Base-by-base conservation (phyloP, 2,329 filamentous ascomycete genomes). In the Talaromyces sp. region DNA sequence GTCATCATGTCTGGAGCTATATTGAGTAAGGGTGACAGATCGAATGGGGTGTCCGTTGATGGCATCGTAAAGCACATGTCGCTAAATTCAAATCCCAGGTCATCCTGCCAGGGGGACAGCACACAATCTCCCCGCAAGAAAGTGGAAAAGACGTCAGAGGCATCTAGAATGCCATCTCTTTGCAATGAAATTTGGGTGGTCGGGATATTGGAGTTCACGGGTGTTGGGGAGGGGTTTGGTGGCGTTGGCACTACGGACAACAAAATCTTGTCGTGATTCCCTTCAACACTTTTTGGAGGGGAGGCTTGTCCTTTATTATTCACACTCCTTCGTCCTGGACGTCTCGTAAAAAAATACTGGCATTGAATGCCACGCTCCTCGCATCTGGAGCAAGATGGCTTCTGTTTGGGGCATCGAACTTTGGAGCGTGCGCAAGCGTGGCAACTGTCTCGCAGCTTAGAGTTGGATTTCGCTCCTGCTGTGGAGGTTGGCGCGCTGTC, bases 371-470 rank as follows among this genome's bases (percentile, higher is more conserved):
- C 71, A 54, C 73, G 68, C 45, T 71, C 73, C 38, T 67, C 66
- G 67, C 77, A 79, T 61, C 76, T 72, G 5, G 72, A 70, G 60
- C 77, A 79, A 43, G 71, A 66, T 29, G 54, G 70, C 15, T 5
- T 40, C 40, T 59, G 31, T 17, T 64, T 54, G 51, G 47, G 29
- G 11, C 58, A 58, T 64, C 51, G 22, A 53, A 79, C 69, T 69
- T 79, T 78, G 22, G 77, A 77, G 17, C 66, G 65, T 4, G 76
- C 75, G 68, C 77, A 79, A 45, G 71, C 70, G n/a, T 76, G 70
- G 66, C 77, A 80, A 64, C 76, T 78, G 53, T 77, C 74, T 34
- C 77, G 74, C 31, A 78, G 65, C 62, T 76, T 76, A 40, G 71
- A 47, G 43, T 4, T 43, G 40, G 40, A n/a, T 43, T 43, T 43